Percentiles rank a stretch among this genome's conserved stretches.
phyloP scores from a whole-genome alignment of 2,329 filamentous ascomycete species.

The Triangularia setosa region DNA sequence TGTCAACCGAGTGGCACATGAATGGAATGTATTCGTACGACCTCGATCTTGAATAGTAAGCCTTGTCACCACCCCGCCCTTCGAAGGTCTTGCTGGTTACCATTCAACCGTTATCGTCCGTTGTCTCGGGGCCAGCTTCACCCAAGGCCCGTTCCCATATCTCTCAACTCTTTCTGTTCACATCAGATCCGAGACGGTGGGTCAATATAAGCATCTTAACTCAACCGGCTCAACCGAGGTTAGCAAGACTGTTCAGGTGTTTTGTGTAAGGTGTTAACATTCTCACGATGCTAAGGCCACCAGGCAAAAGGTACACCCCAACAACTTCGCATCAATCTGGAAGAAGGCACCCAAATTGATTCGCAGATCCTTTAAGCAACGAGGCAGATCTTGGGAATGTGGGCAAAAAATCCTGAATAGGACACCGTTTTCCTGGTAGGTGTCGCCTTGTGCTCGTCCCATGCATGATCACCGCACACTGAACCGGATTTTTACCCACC shows the following conservation, averaged over 20 bases:
- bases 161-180: background rate
- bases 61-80: background rate
- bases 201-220: background rate
- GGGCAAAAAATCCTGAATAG: background rate
- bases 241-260: background rate
- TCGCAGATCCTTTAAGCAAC: background rate
- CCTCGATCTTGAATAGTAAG: background rate
- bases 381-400: background rate
- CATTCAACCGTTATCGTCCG: background rate
- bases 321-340: conserved; percentile 6
- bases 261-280: background rate
- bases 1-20: background rate
- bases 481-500: conserved; percentile 11
- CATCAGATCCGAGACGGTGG: background rate
- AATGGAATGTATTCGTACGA: background rate
- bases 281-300: background rate
- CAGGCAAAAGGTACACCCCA: background rate
- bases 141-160: background rate
- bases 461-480: conserved; percentile 6
- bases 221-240: conserved; percentile 5
- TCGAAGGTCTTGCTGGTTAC: background rate
- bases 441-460: background rate
- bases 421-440: background rate
- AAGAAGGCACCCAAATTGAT: background rate
- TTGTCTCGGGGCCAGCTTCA: background rate